phyloP scores from a whole-genome alignment of 2,329 filamentous ascomycete species.

The Orbilia ellipsospora region DNA sequence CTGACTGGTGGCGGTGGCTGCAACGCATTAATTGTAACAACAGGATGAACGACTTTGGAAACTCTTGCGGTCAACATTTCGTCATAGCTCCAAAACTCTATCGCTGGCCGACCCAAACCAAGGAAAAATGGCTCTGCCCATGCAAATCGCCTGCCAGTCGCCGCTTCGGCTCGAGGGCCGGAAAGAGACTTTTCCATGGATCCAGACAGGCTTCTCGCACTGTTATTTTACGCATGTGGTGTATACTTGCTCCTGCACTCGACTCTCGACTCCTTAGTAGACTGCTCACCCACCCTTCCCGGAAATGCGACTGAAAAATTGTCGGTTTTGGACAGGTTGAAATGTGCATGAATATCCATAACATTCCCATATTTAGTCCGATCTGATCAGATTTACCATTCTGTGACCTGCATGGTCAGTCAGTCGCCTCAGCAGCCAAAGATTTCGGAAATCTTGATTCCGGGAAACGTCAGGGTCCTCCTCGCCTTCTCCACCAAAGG shows the following conservation, averaged over 20 bases:
- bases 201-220: neutral
- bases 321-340: conserved; percentile 2
- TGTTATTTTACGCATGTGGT: neutral
- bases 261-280: conserved; percentile 5
- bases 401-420: conserved; percentile 22
- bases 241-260: neutral
- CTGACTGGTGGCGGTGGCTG: conserved; percentile 20
- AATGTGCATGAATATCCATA: conserved; percentile 41
- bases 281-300: neutral
- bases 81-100: conserved; percentile 54
- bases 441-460: conserved; percentile 6
- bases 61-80: conserved; percentile 45
- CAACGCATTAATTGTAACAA: conserved; percentile 7
- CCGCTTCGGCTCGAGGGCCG: neutral
- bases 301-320: conserved; percentile 13
- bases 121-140: conserved; percentile 28
- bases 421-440: conserved; percentile 1
- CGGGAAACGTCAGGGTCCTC: conserved; percentile 33
- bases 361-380: conserved; percentile 39
- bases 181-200: neutral
- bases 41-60: neutral
- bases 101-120: conserved; percentile 8
- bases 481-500: conserved; percentile 6
- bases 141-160: conserved; percentile 1
- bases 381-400: conserved; percentile 29